Percentiles rank a stretch among this genome's conserved stretches.
phyloP scores from a whole-genome alignment of 345 rosid genomes.

The Citrus trifoliata region DNA sequence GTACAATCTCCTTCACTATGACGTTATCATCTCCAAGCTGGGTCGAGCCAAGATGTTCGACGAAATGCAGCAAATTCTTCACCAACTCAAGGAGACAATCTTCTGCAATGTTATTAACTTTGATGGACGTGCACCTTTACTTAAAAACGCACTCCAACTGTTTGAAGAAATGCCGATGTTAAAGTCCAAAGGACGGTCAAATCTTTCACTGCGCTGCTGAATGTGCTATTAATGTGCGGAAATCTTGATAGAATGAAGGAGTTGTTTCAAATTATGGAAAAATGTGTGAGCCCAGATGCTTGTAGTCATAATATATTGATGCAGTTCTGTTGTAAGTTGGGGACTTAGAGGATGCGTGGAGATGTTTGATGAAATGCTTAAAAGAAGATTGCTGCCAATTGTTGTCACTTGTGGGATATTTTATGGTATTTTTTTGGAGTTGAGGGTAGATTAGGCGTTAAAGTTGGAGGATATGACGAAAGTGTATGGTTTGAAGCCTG shows the following conservation, averaged over 20 bases:
- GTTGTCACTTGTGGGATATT: constrained; percentile 55
- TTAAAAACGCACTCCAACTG: constrained; percentile 46
- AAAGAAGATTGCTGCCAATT: constrained; percentile 47
- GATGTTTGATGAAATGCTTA: constrained; percentile 60
- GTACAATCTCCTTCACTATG: constrained; percentile 57
- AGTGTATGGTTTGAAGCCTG: neutral
- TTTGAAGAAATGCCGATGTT: constrained; percentile 67
- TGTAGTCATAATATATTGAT: constrained; percentile 76
- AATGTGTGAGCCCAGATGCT: constrained; percentile 47
- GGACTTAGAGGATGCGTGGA: constrained; percentile 38
- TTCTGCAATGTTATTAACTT: constrained; percentile 46
- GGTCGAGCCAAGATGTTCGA: constrained; percentile 72
- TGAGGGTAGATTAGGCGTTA: constrained; percentile 57
- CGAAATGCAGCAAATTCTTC: constrained; percentile 60
- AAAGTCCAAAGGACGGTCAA: constrained; percentile 52
- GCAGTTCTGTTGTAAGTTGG: constrained; percentile 30
- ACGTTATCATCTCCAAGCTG: constrained; percentile 72
- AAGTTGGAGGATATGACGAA: constrained; percentile 53
- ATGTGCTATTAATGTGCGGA: constrained; percentile 38
- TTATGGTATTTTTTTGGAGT: constrained; percentile 41
- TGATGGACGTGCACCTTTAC: constrained; percentile 52
- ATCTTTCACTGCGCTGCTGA: constrained; percentile 60
- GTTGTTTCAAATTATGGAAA: constrained; percentile 31
- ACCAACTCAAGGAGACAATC: constrained; percentile 33
- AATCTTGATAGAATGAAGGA: constrained; percentile 42